These are phyloP conservation scores for Deinandra increscens DNA, from an alignment of 129 eudicot genomes.

Conservation along the genomic window DNA sequence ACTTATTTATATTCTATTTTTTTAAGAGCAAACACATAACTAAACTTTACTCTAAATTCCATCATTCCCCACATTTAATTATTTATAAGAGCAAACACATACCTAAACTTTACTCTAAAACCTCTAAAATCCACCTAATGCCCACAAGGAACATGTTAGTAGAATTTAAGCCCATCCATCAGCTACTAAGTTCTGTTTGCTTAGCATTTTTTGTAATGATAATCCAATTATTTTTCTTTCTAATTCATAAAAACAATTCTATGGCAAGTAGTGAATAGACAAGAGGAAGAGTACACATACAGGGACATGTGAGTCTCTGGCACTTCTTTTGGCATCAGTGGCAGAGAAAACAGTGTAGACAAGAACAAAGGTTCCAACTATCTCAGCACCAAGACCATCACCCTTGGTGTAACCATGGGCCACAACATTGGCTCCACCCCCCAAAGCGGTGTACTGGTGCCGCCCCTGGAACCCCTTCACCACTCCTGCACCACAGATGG, in stretches of 20 bases:
- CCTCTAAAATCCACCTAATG: too few relatives aligned
- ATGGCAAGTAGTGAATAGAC: not conserved
- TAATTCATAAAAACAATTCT: not conserved
- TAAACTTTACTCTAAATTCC: not conserved
- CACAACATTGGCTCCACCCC: constrained; percentile 81
- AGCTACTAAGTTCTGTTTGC: too few relatives aligned
- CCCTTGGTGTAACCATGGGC: constrained; percentile 94
- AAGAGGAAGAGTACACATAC: constrained; percentile 43
- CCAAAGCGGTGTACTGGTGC: constrained; percentile 34
- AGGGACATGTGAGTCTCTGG: constrained; percentile 97
- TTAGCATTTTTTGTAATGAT: not conserved
- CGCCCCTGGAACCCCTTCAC: constrained; percentile 72
- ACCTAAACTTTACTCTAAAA: too few relatives aligned
- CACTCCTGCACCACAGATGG: constrained; percentile 93
- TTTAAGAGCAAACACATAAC: too few relatives aligned
- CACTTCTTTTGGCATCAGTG: constrained; percentile 96
- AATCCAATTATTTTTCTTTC: not conserved
- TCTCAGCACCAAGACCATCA: constrained; percentile 76
- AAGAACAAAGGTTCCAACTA: constrained; percentile 76
- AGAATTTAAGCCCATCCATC: too few relatives aligned
- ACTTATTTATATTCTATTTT: not conserved
- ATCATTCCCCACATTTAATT: constrained; percentile 17
- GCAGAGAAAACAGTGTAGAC: constrained; percentile 88
- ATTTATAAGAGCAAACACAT: too few relatives aligned
- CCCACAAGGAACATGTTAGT: too few relatives aligned